Base-by-base conservation (phyloP, 2,329 filamentous ascomycete species). In the Ophiosphaerella narmari region DNA sequence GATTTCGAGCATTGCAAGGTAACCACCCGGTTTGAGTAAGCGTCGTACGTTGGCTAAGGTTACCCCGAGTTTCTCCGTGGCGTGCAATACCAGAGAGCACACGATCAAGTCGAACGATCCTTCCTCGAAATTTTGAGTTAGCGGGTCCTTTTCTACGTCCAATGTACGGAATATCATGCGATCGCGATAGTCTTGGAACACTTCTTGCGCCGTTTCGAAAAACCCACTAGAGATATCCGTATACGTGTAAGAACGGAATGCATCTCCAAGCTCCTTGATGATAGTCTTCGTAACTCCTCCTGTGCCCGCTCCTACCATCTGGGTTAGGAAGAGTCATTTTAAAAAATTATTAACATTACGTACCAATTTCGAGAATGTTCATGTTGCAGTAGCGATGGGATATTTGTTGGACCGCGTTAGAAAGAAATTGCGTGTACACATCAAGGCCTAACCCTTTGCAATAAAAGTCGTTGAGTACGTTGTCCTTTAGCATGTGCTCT, bases 1-100 rank as follows among this genome's bases (percentile, higher is more conserved):
- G 24, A 42, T 55, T 16, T 66, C 56, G 2, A 67, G 66, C 60
- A 47, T 67, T 54, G 80, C 24, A 0, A 82, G 57, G 29, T 75
- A 71, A 0, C 65, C 67, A 9, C 62, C 65, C 1, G 66, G 59
- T 18, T 52, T 57, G 2, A 68, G 55, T 1, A 67, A 44, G 7
- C 40, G 33, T 8, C 53, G 50, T 3, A 50, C 9, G 38, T 65
- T 52, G 1, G 8, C 23, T 4, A 65, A n/a, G 2, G 53, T 53
- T 14, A 48, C 2, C 3, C 18, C 8, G 1, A 65, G 18, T 8
- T 39, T 16, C 7, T 24, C 12, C 2, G 57, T 55, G 1, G 59
- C 53, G 29, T 57, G 55, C 0, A 64, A n/a, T 1, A 57, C 50
- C 24, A 52, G 52, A 2, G 51, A 42, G 13, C 57, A 59, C 11